Conservation (phyloP, 306 rosid genomes). For the Benincasa hispida region DNA sequence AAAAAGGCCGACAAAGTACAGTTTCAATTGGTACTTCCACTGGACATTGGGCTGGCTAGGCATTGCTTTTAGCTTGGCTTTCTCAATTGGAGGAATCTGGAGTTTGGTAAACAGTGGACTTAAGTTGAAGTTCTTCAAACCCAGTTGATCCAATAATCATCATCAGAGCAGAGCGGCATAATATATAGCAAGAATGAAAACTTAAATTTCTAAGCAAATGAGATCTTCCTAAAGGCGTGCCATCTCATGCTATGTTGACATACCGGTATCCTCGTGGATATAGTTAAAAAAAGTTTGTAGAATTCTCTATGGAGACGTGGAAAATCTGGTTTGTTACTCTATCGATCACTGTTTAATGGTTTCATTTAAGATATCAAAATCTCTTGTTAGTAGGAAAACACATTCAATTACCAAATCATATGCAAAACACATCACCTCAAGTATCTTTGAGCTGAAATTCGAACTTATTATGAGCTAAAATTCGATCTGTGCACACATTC, state of each 20-base stretch:
- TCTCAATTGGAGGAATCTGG: conserved; percentile 97
- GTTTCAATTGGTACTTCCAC: conserved; percentile 90
- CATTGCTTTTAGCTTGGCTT: conserved; percentile 78
- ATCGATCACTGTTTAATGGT: background rate
- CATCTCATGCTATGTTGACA: background rate
- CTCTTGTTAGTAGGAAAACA: background rate
- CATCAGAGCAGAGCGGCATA: background rate
- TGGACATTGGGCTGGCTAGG: conserved; percentile 94
- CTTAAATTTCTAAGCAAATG: background rate
- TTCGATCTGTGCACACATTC: background rate
- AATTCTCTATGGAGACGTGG: background rate
- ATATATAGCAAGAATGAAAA: background rate
- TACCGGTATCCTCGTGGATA: background rate
- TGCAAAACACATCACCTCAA: background rate
- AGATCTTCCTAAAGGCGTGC: background rate
- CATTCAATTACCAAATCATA: background rate
- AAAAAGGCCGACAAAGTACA: conserved; percentile 71
- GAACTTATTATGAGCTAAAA: background rate
- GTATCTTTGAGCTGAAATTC: background rate
- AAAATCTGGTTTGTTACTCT: background rate
- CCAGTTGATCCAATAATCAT: conserved; percentile 25
- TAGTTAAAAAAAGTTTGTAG: background rate
- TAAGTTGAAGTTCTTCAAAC: conserved; percentile 87
- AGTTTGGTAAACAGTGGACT: conserved; percentile 90
- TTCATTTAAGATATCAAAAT: background rate